These are phyloP conservation scores for Parathielavia appendiculata DNA, from an alignment of 495 filamentous ascomycete genomes.

Conservation along the genomic window DNA sequence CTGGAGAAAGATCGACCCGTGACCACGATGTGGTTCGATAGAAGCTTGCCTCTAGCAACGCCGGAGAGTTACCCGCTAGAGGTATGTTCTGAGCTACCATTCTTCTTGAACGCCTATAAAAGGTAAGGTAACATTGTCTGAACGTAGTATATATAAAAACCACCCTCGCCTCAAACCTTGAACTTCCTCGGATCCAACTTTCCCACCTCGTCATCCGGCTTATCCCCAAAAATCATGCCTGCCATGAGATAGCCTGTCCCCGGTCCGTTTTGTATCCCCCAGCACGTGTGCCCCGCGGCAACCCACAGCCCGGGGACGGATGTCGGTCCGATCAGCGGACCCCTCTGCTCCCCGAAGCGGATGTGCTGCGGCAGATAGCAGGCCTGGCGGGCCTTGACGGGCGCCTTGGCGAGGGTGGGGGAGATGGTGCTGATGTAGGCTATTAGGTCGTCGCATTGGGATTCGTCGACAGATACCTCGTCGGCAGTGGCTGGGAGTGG, in stretches of 20 bases:
- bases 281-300: slow-evolving; percentile 91
- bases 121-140: too few relatives aligned
- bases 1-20: too few relatives aligned
- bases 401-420: slow-evolving; percentile 67
- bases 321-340: slow-evolving; percentile 74
- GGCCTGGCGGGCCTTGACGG: slow-evolving; percentile 77
- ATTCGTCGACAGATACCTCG: slow-evolving; percentile 68
- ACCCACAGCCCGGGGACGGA: slow-evolving; percentile 71
- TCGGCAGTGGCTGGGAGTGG: slow-evolving; percentile 73
- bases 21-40: too few relatives aligned
- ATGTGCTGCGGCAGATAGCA: slow-evolving; percentile 84
- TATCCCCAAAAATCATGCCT: slow-evolving; percentile 72
- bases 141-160: neutral
- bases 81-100: too few relatives aligned
- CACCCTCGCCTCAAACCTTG: slow-evolving; percentile 31
- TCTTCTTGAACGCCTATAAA: too few relatives aligned
- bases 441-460: slow-evolving; percentile 81
- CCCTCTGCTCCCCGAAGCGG: slow-evolving; percentile 51
- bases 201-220: slow-evolving; percentile 67
- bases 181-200: slow-evolving; percentile 62
- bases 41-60: too few relatives aligned
- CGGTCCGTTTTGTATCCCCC: slow-evolving; percentile 96
- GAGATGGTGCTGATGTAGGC: slow-evolving; percentile 75
- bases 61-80: too few relatives aligned
- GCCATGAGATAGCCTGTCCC: slow-evolving; percentile 86